These are phyloP conservation scores for Cyamopsis tetragonoloba DNA, from an alignment of 306 rosid genomes.

Conservation along the genomic window DNA sequence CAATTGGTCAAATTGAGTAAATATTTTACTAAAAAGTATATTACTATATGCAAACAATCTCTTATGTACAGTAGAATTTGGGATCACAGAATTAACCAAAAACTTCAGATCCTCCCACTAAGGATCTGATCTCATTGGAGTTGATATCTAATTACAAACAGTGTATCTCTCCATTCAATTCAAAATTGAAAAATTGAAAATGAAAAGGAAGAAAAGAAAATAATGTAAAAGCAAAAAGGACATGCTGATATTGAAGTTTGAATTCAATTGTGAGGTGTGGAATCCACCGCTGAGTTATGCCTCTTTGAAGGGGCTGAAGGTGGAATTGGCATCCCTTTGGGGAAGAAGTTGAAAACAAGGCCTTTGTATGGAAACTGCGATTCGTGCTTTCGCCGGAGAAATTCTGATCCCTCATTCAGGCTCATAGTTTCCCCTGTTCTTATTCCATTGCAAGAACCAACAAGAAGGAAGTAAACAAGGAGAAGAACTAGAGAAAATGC, in stretches of 20 bases:
- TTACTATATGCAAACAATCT: slow-evolving; percentile 20
- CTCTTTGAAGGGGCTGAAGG: slow-evolving; percentile 93
- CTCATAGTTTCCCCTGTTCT: slow-evolving; percentile 45
- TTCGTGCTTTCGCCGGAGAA: slow-evolving; percentile 12
- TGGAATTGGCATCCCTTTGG: slow-evolving; percentile 61
- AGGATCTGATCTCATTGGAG: slow-evolving; percentile 25
- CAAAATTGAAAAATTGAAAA: slow-evolving; percentile 12
- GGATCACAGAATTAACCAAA: slow-evolving; percentile 22
- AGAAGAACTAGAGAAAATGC: slow-evolving; percentile 20
- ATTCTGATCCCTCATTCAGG: slow-evolving; percentile 21
- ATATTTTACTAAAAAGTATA: too few species aligned
- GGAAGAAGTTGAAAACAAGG: slow-evolving; percentile 63
- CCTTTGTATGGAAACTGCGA: slow-evolving; percentile 29
- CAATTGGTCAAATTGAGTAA: slow-evolving; percentile 17
- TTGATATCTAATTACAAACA: slow-evolving; percentile 33
- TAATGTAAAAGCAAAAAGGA: not conserved
- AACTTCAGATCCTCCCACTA: slow-evolving; percentile 22
- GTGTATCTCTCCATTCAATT: slow-evolving; percentile 16
- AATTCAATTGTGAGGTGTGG: slow-evolving; percentile 54
- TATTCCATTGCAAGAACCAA: slow-evolving; percentile 51
- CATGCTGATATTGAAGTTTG: not conserved
- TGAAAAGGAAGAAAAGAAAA: not conserved
- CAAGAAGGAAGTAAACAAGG: slow-evolving; percentile 40
- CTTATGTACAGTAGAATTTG: slow-evolving; percentile 29
- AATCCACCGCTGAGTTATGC: slow-evolving; percentile 58